Evolutionary conservation across 345 rosid species (phyloP).

Genomic region (Populus nigra): DNA sequence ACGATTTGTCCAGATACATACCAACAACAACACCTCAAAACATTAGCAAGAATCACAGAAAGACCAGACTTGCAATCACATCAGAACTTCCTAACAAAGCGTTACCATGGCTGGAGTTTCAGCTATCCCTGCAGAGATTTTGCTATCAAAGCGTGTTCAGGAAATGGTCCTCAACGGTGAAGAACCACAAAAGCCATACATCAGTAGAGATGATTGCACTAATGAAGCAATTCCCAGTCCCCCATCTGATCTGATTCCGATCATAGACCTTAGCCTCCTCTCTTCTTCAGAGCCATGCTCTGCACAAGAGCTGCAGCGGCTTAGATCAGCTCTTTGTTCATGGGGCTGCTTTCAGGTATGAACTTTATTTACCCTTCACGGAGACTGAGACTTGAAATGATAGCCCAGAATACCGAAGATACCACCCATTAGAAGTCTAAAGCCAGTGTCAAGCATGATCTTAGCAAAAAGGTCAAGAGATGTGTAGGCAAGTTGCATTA

Average conservation of each 20-base stretch:
- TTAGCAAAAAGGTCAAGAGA: no score
- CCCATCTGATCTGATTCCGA: conserved; percentile 2
- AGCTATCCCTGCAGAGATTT: conserved; percentile 20
- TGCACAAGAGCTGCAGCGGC: conserved; percentile 18
- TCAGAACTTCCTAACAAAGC: neutral
- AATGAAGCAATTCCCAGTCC: neutral
- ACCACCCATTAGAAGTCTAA: no score
- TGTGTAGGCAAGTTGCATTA: no score
- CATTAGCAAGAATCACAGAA: no score
- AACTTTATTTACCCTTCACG: neutral
- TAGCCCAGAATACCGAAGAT: no score
- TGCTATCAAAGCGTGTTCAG: conserved; percentile 39
- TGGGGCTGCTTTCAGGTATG: conserved; percentile 27
- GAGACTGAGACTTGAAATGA: no score
- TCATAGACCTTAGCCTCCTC: conserved; percentile 16
- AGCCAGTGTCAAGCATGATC: no score
- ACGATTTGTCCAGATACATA: no score
- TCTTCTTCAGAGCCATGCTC: conserved; percentile 14
- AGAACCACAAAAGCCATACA: conserved; percentile 16
- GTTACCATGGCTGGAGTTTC: conserved; percentile 28
- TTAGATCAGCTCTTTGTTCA: conserved; percentile 22
- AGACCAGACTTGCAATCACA: no score
- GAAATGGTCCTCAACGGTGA: conserved; percentile 24
- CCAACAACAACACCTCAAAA: no score
- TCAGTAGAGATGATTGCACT: neutral